These are phyloP conservation scores for Geranomyces michiganensis DNA, from an alignment of 192 early-diverging fungal genomes.

Conservation along the genomic window DNA sequence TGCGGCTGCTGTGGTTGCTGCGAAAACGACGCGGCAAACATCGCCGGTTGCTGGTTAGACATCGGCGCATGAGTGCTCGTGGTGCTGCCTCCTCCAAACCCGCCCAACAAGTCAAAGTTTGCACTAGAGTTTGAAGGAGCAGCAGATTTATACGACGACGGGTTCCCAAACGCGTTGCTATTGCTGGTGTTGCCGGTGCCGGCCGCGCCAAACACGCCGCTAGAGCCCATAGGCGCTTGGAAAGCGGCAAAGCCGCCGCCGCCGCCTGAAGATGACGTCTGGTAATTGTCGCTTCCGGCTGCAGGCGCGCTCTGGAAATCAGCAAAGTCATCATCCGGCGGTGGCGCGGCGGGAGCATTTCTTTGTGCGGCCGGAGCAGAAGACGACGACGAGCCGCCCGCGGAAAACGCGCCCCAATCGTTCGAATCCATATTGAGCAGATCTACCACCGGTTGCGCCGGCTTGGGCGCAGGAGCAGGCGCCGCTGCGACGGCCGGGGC, in stretches of 20 bases:
- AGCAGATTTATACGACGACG: neutral
- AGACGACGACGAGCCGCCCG: constrained; percentile 25
- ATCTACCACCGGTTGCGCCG: constrained; percentile 48
- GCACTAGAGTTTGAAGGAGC: neutral
- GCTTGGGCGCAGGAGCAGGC: constrained; percentile 25
- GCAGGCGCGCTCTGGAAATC: constrained; percentile 39
- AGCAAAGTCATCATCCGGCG: constrained; percentile 33
- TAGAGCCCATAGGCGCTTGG: constrained; percentile 9
- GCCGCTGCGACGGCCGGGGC: constrained; percentile 18
- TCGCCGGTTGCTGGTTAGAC: neutral
- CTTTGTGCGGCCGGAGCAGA: neutral
- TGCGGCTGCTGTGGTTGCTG: neutral
- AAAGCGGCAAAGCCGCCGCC: constrained; percentile 15
- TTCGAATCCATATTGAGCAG: constrained; percentile 76
- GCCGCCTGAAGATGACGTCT: neutral
- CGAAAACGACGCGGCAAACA: neutral
- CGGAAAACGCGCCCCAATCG: constrained; percentile 82
- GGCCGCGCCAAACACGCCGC: constrained; percentile 10
- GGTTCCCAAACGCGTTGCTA: neutral
- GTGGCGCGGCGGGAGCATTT: neutral
- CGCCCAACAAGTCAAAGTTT: constrained; percentile 11
- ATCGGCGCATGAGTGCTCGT: neutral
- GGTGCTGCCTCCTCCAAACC: neutral
- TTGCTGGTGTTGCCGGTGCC: neutral
- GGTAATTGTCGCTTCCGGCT: neutral